Evolutionary conservation across 1,284 basidiomycete genomes (phyloP).

Genomic region (Tilletiopsis washingtonensis): DNA sequence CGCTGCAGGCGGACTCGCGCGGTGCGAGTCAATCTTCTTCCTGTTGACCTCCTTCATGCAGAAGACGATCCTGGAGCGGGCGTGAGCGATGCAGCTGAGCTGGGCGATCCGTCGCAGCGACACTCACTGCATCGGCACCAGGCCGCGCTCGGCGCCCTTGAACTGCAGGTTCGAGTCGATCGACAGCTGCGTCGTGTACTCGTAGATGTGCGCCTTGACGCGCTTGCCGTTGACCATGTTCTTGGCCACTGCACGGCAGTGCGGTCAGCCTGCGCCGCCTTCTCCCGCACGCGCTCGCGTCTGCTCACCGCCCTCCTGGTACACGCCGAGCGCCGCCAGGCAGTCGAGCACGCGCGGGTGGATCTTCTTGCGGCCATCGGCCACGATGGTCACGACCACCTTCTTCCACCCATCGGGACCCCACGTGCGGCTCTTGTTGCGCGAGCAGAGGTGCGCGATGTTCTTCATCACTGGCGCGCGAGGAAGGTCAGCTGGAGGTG

Average conservation of each 20-base stretch:
- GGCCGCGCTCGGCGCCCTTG: constrained; percentile 81
- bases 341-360: constrained; percentile 91
- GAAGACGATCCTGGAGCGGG: constrained; percentile 26
- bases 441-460: constrained; percentile 61
- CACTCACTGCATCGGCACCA: constrained; percentile 49
- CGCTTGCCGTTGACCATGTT: constrained; percentile 77
- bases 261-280: no score
- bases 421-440: constrained; percentile 92
- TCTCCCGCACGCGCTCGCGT: no score
- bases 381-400: constrained; percentile 61
- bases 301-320: constrained; percentile 57
- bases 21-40: constrained; percentile 73
- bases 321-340: constrained; percentile 54
- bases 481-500: no score
- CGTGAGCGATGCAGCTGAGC: neutral
- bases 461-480: constrained; percentile 77
- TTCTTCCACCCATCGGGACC: constrained; percentile 95
- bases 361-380: constrained; percentile 84
- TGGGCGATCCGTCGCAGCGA: neutral
- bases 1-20: neutral
- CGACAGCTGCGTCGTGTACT: constrained; percentile 86
- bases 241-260: constrained; percentile 86
- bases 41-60: constrained; percentile 46
- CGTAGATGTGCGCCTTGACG: constrained; percentile 89
- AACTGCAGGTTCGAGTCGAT: constrained; percentile 83